A percentile compares a stretch with the other conserved stretches of the same genome.
Conservation (phyloP, 768 basidiomycete species). For the Strobilomyces confusus region DNA sequence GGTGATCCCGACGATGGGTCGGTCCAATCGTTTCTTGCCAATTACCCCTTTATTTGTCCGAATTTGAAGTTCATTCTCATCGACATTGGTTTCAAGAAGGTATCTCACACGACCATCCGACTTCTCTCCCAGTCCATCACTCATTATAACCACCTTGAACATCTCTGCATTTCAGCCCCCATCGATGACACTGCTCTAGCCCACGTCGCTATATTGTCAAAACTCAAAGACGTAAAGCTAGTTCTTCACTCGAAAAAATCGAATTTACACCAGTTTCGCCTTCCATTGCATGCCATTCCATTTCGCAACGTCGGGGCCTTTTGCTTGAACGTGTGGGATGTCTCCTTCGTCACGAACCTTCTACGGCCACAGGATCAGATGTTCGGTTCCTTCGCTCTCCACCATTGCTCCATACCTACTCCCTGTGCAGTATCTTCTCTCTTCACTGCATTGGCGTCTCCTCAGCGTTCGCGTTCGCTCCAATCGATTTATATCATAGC, state of each 20-base stretch:
- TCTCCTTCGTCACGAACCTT: not conserved
- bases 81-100: not conserved
- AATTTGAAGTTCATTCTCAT: not conserved
- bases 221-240: not conserved
- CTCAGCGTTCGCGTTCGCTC: not conserved
- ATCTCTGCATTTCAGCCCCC: not conserved
- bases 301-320: not conserved
- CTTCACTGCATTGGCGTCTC: not conserved
- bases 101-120: not conserved
- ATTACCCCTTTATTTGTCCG: not conserved
- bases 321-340: constrained; percentile 1
- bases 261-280: not conserved
- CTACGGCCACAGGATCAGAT: not conserved
- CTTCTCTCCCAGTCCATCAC: not conserved
- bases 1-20: not conserved
- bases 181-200: not conserved
- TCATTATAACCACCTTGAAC: not conserved
- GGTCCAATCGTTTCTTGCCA: not conserved
- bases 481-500: not conserved
- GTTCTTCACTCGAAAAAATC: not conserved
- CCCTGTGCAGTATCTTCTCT: not conserved
- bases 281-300: not conserved
- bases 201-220: not conserved
- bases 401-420: not conserved
- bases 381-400: not conserved